phyloP scores from a whole-genome alignment of 441 rosid species.

The Populus hybrid region DNA sequence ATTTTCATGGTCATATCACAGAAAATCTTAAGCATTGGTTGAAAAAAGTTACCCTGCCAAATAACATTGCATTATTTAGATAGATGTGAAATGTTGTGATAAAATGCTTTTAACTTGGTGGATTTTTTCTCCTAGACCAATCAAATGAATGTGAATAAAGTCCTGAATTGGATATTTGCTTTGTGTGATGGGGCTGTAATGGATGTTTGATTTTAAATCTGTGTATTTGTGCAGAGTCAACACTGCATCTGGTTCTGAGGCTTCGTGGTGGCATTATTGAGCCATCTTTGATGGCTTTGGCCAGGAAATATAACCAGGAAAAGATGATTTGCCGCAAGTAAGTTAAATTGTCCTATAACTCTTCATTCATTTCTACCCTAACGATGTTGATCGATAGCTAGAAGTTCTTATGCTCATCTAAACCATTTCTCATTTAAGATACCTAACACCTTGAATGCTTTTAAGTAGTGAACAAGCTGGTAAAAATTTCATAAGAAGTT shows the following conservation, averaged over 20 bases:
- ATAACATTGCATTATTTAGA: neutral
- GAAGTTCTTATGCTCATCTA: neutral
- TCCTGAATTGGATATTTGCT: neutral
- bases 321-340: slow-evolving; percentile 89
- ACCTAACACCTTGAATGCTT: neutral
- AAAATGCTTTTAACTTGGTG: neutral
- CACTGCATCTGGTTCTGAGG: slow-evolving; percentile 76
- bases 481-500: no score
- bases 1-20: neutral
- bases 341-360: slow-evolving; percentile 11
- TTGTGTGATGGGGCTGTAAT: neutral
- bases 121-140: neutral
- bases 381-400: neutral
- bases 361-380: neutral
- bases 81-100: neutral
- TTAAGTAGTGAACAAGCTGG: neutral
- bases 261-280: slow-evolving; percentile 89
- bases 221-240: slow-evolving; percentile 42
- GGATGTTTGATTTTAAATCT: neutral
- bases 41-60: neutral
- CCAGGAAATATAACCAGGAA: slow-evolving; percentile 80
- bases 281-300: slow-evolving; percentile 83
- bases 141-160: neutral
- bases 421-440: neutral
- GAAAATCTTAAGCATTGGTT: neutral